phyloP scores from a whole-genome alignment of 768 basidiomycete species.

The Nevesoporus exiguus region DNA sequence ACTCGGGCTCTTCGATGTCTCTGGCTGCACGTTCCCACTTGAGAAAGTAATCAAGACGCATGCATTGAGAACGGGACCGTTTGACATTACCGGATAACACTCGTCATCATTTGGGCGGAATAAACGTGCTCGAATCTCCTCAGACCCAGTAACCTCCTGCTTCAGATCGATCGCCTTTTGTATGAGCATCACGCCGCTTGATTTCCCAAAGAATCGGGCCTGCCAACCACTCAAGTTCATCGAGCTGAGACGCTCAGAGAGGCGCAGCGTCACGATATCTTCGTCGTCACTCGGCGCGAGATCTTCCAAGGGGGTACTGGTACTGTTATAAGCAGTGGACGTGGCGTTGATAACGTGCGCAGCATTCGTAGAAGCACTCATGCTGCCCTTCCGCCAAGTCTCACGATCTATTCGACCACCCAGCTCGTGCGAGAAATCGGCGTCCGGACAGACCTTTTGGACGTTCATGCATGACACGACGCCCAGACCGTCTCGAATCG shows the following conservation, averaged over 20 bases:
- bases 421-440: conserved; percentile 57
- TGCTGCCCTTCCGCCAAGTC: conserved; percentile 28
- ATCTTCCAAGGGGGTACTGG: conserved; percentile 15
- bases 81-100: conserved; percentile 27
- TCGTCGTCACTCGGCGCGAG: conserved; percentile 30
- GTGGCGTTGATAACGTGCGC: conserved; percentile 13
- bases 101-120: background rate
- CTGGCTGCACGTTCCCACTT: conserved; percentile 30
- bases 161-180: conserved; percentile 55
- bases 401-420: conserved; percentile 42
- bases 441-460: conserved; percentile 63
- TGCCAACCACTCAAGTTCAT: conserved; percentile 13
- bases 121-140: conserved; percentile 12
- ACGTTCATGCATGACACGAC: background rate
- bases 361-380: conserved; percentile 7
- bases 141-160: conserved; percentile 47
- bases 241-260: conserved; percentile 24
- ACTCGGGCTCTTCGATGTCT: conserved; percentile 24
- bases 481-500: background rate
- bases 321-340: conserved; percentile 8
- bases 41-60: background rate
- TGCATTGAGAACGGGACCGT: background rate
- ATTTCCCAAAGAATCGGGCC: conserved; percentile 38
- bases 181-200: conserved; percentile 41
- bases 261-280: conserved; percentile 19